These are phyloP conservation scores for Fusarium cicatricum DNA, from an alignment of 2,329 filamentous ascomycete species.

Conservation along the genomic window DNA sequence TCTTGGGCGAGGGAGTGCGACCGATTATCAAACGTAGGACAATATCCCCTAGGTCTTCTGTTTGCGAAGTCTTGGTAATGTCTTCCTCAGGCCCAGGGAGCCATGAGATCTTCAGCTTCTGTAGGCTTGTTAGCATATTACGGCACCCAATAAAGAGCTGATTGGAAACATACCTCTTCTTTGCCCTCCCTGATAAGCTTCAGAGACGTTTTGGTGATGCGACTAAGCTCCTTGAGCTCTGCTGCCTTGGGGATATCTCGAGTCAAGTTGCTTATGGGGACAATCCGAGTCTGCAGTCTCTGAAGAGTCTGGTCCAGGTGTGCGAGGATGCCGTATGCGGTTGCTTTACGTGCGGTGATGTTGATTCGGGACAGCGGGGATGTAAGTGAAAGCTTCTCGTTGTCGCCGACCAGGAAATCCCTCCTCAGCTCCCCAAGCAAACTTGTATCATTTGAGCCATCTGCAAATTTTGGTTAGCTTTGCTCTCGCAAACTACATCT, in stretches of 20 bases:
- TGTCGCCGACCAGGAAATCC: slow-evolving; percentile 45
- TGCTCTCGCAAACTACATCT: not conserved
- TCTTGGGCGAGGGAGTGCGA: slow-evolving; percentile 7
- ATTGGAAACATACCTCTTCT: slow-evolving; percentile 30
- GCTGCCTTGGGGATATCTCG: slow-evolving; percentile 22
- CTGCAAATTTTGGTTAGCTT: slow-evolving; percentile 16
- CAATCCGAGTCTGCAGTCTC: slow-evolving; percentile 36
- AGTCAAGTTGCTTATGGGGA: slow-evolving; percentile 39
- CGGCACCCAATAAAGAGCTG: not conserved
- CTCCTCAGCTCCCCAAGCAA: slow-evolving; percentile 42
- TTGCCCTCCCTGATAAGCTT: slow-evolving; percentile 22
- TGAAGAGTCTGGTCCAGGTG: slow-evolving; percentile 46
- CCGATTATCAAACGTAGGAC: slow-evolving; percentile 56
- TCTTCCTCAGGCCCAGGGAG: slow-evolving; percentile 44
- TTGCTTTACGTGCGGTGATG: slow-evolving; percentile 44
- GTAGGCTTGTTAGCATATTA: slow-evolving; percentile 12
- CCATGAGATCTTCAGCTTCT: slow-evolving; percentile 54
- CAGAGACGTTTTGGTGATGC: slow-evolving; percentile 47
- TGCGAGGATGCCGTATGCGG: slow-evolving; percentile 46
- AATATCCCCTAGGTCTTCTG: slow-evolving; percentile 54
- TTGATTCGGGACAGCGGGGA: slow-evolving; percentile 36
- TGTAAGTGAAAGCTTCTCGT: slow-evolving; percentile 43
- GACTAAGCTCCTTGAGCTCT: slow-evolving; percentile 44
- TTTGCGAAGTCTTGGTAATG: slow-evolving; percentile 1
- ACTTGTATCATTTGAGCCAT: slow-evolving; percentile 19